Conservation (phyloP, 148 eudicot genomes). For the Camellia japonica region DNA sequence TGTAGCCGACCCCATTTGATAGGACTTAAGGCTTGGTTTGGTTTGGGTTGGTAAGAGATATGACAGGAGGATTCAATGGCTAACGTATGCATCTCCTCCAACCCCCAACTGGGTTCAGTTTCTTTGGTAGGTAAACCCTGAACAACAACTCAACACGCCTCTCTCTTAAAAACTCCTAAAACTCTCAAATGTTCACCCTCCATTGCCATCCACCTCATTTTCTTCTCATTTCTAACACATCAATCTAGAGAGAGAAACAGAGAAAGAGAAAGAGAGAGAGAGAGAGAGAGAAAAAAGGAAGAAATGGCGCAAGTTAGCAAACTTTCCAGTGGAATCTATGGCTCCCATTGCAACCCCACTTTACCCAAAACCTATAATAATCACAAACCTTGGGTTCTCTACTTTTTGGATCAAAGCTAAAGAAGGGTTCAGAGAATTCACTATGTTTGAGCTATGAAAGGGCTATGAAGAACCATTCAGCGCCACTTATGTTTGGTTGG, state of each 20-base stretch:
- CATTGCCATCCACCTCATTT: too few species aligned
- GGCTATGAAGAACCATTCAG: constrained; percentile 22
- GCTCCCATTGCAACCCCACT: constrained; percentile 20
- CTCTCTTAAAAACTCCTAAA: too few species aligned
- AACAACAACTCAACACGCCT: too few species aligned
- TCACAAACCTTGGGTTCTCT: constrained; percentile 24
- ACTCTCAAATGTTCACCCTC: too few species aligned
- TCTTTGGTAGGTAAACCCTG: too few species aligned
- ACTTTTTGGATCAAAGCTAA: constrained; percentile 42
- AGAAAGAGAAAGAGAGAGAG: background rate
- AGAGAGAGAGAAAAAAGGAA: background rate
- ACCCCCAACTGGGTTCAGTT: too few species aligned
- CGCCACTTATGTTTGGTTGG: background rate
- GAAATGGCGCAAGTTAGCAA: constrained; percentile 64
- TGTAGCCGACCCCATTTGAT: too few species aligned
- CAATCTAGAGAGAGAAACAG: too few species aligned
- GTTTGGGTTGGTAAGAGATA: too few species aligned
- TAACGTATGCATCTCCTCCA: too few species aligned
- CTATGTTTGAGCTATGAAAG: constrained; percentile 37
- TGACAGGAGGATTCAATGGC: too few species aligned
- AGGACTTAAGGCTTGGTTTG: too few species aligned
- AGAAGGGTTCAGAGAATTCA: constrained; percentile 19
- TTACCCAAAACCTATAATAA: constrained; percentile 32
- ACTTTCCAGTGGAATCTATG: constrained; percentile 39
- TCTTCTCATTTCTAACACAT: background rate